phyloP scores from a whole-genome alignment of 2,329 filamentous ascomycete genomes.

The Clathrospora elynae region DNA sequence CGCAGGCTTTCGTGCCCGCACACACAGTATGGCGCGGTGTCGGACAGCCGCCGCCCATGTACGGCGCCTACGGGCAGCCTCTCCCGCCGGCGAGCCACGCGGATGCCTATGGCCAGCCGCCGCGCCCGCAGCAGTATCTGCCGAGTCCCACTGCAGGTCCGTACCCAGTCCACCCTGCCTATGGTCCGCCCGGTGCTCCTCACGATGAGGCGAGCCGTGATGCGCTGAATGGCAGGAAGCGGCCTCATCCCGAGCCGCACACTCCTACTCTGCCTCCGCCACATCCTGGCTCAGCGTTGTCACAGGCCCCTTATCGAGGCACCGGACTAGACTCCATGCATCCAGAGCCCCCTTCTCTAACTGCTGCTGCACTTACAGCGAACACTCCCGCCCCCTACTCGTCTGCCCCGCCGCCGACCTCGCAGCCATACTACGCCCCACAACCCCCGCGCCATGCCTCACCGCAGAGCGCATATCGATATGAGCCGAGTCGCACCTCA shows the following conservation, averaged over 20 bases:
- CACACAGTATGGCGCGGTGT: constrained; percentile 64
- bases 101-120: constrained; percentile 45
- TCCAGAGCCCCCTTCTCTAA: constrained; percentile 52
- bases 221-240: constrained; percentile 52
- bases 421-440: constrained; percentile 50
- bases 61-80: constrained; percentile 58
- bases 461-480: constrained; percentile 51
- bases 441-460: constrained; percentile 49
- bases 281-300: constrained; percentile 51
- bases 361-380: constrained; percentile 53
- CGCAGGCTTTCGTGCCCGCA: constrained; percentile 74
- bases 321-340: constrained; percentile 49
- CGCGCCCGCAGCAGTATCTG: constrained; percentile 52
- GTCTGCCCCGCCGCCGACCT: constrained; percentile 42
- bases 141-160: constrained; percentile 53
- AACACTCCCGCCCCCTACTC: constrained; percentile 50
- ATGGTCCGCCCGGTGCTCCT: constrained; percentile 40
- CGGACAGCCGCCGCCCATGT: constrained; percentile 56
- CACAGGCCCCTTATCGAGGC: constrained; percentile 48
- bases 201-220: constrained; percentile 49
- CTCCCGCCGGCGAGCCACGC: constrained; percentile 49
- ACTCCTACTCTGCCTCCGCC: constrained; percentile 57
- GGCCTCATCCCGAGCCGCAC: constrained; percentile 55
- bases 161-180: constrained; percentile 46
- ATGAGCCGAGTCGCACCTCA: constrained; percentile 50